Evolutionary conservation across 345 rosid genomes (phyloP), one percentile per base, ranked within the genome.

Genomic region (Moringa oleifera): DNA sequence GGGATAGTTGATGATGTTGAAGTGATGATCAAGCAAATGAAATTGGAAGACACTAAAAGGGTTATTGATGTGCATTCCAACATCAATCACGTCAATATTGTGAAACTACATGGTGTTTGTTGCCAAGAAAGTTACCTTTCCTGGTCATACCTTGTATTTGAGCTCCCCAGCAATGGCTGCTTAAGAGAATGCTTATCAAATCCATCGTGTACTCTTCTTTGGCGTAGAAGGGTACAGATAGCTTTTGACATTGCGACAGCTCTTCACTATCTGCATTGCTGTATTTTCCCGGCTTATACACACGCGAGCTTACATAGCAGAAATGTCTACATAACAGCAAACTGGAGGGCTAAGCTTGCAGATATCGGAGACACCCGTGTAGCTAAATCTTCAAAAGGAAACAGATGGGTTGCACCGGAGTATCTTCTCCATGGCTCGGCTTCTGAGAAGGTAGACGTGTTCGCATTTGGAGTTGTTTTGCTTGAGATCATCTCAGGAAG

Each of bases 291-390:
- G 21, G 57, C 83, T 0, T 71, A 72, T 65, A 80, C 82, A 12
- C 81, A 72, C 66, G 46, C 69, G 71, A 66, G 62, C 21, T 73
- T 79, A 16, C 80, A 55, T 24, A 80, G 67, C n/a, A 77, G 73
- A 53, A 69, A 77, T 25, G 74, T 81, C 23, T 83, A 73, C 36
- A 20, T 85, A 3, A 66, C 79, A 0, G 33, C 78, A 31, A 51
- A 68, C 7, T 81, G 83, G 86, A 80, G 86, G 70, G 86, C 84
- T 6, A 83, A 85, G 62, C 73, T 83, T 3, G 76, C 79, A 17
- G 72, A 73, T 31, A 73, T 80, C 2, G 76, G 65, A 54, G 47
- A 61, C 28, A 69, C 21, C n/a, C 61, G 58, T 47, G 55, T 8
- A 28, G 33, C 8, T 28, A 8, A 11, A 1, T 9, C 49, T 15